Percentiles rank a stretch among this genome's conserved stretches.
phyloP scores from a whole-genome alignment of 306 rosid species.

The Luffa aegyptiaca region DNA sequence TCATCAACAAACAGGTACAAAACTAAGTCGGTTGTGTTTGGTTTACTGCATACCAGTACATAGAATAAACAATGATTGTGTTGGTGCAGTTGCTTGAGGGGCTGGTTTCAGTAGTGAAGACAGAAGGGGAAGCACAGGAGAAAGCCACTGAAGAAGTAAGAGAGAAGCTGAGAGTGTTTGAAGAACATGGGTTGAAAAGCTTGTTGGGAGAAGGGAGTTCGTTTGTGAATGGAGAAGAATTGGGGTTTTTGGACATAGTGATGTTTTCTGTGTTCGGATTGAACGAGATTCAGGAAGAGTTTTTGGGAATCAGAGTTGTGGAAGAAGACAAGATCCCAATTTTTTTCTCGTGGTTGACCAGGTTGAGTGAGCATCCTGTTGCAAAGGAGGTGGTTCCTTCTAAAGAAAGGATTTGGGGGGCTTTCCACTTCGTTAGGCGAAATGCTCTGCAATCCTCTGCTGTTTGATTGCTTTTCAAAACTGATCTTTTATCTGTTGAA shows the following conservation, averaged over 20 bases:
- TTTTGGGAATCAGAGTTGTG: slow-evolving; percentile 12
- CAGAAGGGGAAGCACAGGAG: slow-evolving; percentile 16
- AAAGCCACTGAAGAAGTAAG: slow-evolving; percentile 6
- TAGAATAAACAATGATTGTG: too few relatives aligned
- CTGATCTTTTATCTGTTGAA: too few relatives aligned
- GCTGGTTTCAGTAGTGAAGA: neutral
- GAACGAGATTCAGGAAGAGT: slow-evolving; percentile 15
- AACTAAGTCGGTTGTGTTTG: too few relatives aligned
- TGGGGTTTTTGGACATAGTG: slow-evolving; percentile 21
- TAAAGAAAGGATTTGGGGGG: too few relatives aligned
- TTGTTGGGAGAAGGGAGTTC: neutral
- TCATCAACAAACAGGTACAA: neutral
- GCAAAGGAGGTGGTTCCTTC: too few relatives aligned
- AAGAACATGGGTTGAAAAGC: slow-evolving; percentile 15
- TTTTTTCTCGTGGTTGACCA: slow-evolving; percentile 11
- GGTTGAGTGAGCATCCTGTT: neutral
- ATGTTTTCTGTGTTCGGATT: slow-evolving; percentile 3
- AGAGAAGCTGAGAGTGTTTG: slow-evolving; percentile 8
- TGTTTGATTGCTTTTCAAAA: too few relatives aligned
- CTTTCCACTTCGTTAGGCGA: too few relatives aligned
- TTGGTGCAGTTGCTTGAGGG: slow-evolving; percentile 15
- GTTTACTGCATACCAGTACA: too few relatives aligned
- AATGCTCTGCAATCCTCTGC: too few relatives aligned
- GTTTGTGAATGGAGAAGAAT: neutral
- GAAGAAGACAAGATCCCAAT: slow-evolving; percentile 17